Conservation (phyloP, 768 basidiomycete genomes). For the Trametes coccinea region DNA sequence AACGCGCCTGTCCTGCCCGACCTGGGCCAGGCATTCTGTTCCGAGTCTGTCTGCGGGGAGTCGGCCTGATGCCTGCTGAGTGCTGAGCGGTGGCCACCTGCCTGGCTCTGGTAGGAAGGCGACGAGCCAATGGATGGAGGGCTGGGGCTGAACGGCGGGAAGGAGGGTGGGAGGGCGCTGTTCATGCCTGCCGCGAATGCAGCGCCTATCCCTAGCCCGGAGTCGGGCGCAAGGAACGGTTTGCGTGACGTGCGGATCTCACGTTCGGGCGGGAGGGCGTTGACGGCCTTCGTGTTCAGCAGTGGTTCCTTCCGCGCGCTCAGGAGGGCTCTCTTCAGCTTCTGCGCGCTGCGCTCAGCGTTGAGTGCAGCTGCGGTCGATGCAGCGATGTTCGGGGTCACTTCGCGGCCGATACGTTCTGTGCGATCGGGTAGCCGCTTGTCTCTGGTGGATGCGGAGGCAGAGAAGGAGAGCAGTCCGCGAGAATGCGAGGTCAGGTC, state of each 20-base stretch:
- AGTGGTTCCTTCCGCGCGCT: constrained; percentile 61
- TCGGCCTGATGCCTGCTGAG: background rate
- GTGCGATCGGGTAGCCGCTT: constrained; percentile 23
- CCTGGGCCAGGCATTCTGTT: background rate
- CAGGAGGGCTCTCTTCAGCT: constrained; percentile 68
- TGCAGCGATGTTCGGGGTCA: constrained; percentile 62
- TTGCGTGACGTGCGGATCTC: constrained; percentile 35
- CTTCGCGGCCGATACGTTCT: constrained; percentile 28
- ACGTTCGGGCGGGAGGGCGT: constrained; percentile 26
- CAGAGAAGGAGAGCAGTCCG: constrained; percentile 20
- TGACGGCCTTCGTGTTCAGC: constrained; percentile 55
- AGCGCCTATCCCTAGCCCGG: constrained; percentile 14
- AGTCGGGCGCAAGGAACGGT: constrained; percentile 12
- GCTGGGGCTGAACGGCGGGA: background rate
- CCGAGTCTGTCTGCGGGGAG: background rate
- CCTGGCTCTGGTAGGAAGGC: background rate
- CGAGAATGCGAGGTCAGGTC: constrained; percentile 35
- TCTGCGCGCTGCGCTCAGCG: constrained; percentile 72
- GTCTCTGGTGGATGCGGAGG: constrained; percentile 35
- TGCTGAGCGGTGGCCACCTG: background rate
- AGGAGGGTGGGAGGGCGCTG: constrained; percentile 3
- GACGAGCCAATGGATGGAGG: background rate
- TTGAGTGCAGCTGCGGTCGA: constrained; percentile 82
- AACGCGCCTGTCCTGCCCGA: constrained; percentile 3
- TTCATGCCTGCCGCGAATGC: constrained; percentile 12